These are phyloP conservation scores for Sporothrix euskadiensis DNA, from an alignment of 2,329 filamentous ascomycete species.

Conservation along the genomic window DNA sequence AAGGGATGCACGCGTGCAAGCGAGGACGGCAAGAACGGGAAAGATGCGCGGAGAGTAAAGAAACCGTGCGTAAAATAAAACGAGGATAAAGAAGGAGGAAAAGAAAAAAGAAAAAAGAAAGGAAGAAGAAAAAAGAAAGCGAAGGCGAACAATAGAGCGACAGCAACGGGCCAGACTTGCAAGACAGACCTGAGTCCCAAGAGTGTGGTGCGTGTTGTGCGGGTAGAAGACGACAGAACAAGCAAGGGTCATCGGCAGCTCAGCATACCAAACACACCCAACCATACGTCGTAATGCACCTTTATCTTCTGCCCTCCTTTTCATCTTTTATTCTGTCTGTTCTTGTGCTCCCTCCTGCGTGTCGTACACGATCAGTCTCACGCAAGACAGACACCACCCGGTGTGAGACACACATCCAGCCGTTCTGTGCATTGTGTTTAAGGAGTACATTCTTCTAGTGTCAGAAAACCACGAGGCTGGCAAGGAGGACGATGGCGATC, in stretches of 20 bases:
- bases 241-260: not conserved
- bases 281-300: not conserved
- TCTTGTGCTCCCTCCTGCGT: not conserved
- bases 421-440: not conserved
- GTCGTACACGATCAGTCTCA: not conserved
- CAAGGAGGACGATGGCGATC: constrained; percentile 6
- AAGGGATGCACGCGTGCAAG: constrained; percentile 10
- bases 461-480: constrained; percentile 6
- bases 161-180: not conserved
- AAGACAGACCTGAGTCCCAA: not conserved
- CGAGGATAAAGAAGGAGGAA: not conserved
- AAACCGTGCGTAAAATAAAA: not conserved
- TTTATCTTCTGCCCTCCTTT: not conserved
- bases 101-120: not conserved
- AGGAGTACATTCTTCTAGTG: not conserved
- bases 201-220: not conserved
- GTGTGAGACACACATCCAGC: constrained; percentile 7
- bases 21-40: not conserved
- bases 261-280: not conserved
- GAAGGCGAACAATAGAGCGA: not conserved
- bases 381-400: not conserved
- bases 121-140: not conserved
- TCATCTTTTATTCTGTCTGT: not conserved
- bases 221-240: not conserved
- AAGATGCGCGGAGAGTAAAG: constrained; percentile 3